phyloP scores from a whole-genome alignment of 805 yeast genomes.

The Saturnispora zaruensis region DNA sequence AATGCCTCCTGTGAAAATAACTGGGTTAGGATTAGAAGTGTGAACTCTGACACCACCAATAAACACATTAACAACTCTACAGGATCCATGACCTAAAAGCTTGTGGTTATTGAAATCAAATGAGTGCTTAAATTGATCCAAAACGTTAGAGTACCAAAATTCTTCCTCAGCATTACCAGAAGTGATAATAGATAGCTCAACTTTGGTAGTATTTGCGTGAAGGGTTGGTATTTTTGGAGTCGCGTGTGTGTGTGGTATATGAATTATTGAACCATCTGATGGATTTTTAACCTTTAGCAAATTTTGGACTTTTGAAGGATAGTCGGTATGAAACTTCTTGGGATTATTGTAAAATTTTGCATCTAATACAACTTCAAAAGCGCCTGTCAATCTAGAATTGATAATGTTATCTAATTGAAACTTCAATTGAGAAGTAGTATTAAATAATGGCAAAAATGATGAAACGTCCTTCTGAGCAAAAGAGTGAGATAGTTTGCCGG shows the following conservation, averaged over 20 bases:
- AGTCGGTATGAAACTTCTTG: not conserved
- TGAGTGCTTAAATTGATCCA: constrained; percentile 38
- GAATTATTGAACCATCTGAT: constrained; percentile 35
- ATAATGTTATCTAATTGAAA: constrained; percentile 61
- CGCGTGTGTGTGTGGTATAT: constrained; percentile 36
- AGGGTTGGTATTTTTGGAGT: constrained; percentile 37
- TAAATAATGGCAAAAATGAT: constrained; percentile 42
- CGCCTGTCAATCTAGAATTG: constrained; percentile 49
- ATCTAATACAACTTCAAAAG: constrained; percentile 43
- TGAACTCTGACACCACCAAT: constrained; percentile 53
- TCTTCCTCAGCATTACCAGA: constrained; percentile 78
- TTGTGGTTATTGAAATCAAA: constrained; percentile 34
- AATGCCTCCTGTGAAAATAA: constrained; percentile 72
- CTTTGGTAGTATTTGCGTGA: constrained; percentile 49
- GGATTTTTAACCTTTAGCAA: constrained; percentile 32
- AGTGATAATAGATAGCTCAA: constrained; percentile 49
- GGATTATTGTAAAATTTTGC: constrained; percentile 21
- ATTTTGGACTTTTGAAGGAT: constrained; percentile 10
- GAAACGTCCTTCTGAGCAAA: constrained; percentile 56
- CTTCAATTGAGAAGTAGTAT: constrained; percentile 32
- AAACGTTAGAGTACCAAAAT: constrained; percentile 64
- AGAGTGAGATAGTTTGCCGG: constrained; percentile 40
- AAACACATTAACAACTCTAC: constrained; percentile 56
- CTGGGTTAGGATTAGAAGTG: constrained; percentile 59
- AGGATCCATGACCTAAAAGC: constrained; percentile 60